Conservation (phyloP, 2,329 filamentous ascomycete genomes). For the Gremmenia infestans region DNA sequence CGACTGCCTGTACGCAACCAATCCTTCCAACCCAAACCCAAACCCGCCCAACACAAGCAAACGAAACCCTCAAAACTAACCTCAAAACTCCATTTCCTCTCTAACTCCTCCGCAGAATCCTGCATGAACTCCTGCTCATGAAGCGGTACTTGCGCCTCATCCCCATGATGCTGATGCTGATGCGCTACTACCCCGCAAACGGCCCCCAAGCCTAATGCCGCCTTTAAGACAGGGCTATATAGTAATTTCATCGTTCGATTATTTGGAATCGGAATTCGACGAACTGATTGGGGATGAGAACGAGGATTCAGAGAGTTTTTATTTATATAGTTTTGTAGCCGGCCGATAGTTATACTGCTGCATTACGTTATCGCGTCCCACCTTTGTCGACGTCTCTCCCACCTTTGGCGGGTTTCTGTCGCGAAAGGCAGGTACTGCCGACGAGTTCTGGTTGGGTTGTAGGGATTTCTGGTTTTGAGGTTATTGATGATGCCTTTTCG, state of each 20-base stretch:
- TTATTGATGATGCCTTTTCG: no score
- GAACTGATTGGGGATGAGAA: neutral
- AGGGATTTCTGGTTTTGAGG: no score
- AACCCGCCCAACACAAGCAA: neutral
- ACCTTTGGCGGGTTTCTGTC: neutral
- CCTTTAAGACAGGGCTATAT: neutral
- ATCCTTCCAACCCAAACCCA: neutral
- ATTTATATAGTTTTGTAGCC: neutral
- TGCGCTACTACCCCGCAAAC: slow-evolving; percentile 12
- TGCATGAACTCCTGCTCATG: slow-evolving; percentile 41
- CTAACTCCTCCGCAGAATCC: slow-evolving; percentile 47
- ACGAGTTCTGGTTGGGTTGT: neutral
- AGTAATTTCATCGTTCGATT: neutral
- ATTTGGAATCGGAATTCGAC: neutral
- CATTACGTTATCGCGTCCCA: neutral
- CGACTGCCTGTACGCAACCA: neutral
- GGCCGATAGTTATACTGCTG: neutral
- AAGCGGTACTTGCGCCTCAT: slow-evolving; percentile 33
- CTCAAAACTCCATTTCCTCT: slow-evolving; percentile 54
- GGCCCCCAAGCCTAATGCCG: neutral
- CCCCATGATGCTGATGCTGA: slow-evolving; percentile 20
- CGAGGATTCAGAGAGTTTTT: neutral
- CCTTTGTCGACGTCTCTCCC: neutral
- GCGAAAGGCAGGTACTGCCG: neutral
- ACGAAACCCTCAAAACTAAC: slow-evolving; percentile 33